phyloP scores from a whole-genome alignment of 2,329 filamentous ascomycete genomes.

The Hymenoscyphus albidus region DNA sequence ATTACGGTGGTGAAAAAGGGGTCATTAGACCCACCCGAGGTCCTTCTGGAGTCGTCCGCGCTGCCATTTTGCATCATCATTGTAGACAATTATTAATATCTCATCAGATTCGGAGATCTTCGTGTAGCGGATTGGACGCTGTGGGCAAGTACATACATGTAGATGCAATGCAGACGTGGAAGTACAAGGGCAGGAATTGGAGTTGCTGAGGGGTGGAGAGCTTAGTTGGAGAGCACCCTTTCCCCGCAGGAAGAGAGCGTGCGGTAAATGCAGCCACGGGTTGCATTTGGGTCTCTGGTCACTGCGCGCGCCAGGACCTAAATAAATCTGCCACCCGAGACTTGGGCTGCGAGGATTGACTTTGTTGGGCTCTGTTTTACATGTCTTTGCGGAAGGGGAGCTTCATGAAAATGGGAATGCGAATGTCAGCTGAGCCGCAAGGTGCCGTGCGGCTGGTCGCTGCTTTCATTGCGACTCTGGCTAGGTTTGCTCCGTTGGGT shows the following conservation, averaged over 20 bases:
- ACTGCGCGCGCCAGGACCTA: not conserved
- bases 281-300: not conserved
- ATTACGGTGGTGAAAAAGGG: not conserved
- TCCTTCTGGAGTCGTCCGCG: not conserved
- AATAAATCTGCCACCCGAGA: not conserved
- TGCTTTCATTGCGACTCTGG: too few relatives aligned
- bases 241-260: not conserved
- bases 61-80: not conserved
- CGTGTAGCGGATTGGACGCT: constrained; percentile 1
- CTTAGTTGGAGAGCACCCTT: not conserved
- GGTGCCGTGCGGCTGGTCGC: not conserved
- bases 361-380: not conserved
- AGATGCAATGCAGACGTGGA: not conserved
- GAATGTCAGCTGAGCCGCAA: not conserved
- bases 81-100: not conserved
- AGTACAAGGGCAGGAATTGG: not conserved
- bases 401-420: not conserved
- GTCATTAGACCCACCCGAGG: constrained; percentile 3
- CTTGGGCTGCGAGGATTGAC: not conserved
- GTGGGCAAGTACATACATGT: not conserved
- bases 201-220: not conserved
- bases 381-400: not conserved
- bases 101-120: not conserved
- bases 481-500: too few relatives aligned
- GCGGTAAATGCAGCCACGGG: not conserved